Evolutionary conservation across 1,284 basidiomycete species (phyloP).

Genomic region (Phaffia rhodozyma): DNA sequence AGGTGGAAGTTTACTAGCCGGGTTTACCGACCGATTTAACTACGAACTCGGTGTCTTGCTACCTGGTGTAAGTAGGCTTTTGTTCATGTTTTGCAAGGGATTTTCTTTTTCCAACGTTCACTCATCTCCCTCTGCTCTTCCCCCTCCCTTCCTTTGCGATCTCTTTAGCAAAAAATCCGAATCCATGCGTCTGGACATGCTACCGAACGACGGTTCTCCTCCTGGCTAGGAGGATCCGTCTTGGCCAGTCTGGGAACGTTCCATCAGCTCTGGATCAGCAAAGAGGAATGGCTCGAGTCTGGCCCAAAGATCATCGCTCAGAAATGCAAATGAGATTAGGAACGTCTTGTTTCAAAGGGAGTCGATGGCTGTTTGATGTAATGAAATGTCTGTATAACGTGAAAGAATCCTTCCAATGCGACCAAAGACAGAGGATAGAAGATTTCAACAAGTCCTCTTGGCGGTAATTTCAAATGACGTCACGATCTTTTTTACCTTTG

Average conservation of each 20-base stretch:
- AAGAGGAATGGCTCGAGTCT: slow-evolving; percentile 71
- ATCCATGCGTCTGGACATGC: slow-evolving; percentile 82
- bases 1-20: slow-evolving; percentile 73
- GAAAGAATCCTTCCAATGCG: no score
- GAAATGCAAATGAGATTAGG: slow-evolving; percentile 19
- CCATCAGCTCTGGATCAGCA: slow-evolving; percentile 89
- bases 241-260: slow-evolving; percentile 87
- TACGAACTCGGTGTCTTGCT: slow-evolving; percentile 65
- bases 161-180: slow-evolving; percentile 45
- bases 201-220: slow-evolving; percentile 72
- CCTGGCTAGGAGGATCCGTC: slow-evolving; percentile 89
- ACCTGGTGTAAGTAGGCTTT: slow-evolving; percentile 48
- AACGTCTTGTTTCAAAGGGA: no score
- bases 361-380: no score
- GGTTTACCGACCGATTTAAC: slow-evolving; percentile 72
- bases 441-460: no score
- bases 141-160: slow-evolving; percentile 5
- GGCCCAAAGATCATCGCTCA: slow-evolving; percentile 35
- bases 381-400: no score
- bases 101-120: no score
- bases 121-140: not conserved
- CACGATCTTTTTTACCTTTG: no score
- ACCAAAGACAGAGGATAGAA: no score
- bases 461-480: no score
- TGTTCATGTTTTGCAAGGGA: slow-evolving; percentile 27